A percentile compares a stretch with the other conserved stretches of the same genome.
phyloP scores from a whole-genome alignment of 208 protist species.

The Trypanosoma rangeli region DNA sequence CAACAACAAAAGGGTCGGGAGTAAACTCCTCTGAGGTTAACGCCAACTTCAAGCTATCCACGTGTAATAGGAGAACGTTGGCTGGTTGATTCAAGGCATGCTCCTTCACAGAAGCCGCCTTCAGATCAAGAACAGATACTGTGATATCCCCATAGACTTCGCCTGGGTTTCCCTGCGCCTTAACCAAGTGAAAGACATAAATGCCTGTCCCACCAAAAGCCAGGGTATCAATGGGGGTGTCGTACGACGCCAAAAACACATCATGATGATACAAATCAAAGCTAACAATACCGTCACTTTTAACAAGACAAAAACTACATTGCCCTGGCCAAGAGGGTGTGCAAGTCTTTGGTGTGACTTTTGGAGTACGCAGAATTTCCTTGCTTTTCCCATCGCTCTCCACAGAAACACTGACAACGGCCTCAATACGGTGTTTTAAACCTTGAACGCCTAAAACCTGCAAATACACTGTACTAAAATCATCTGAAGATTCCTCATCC shows the following conservation, averaged over 20 bases:
- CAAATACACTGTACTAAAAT: conserved; percentile 50
- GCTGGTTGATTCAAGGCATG: conserved; percentile 27
- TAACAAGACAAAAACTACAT: conserved; percentile 47
- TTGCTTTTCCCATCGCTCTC: conserved; percentile 38
- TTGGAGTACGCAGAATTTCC: conserved; percentile 59
- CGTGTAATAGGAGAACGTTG: conserved; percentile 52
- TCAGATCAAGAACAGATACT: conserved; percentile 56
- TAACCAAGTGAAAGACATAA: conserved; percentile 49
- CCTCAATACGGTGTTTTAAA: conserved; percentile 83
- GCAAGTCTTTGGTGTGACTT: conserved; percentile 64
- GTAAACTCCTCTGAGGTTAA: conserved; percentile 34
- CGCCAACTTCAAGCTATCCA: conserved; percentile 48
- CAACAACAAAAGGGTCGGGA: conserved; percentile 79
- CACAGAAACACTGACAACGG: conserved; percentile 49
- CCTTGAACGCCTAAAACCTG: conserved; percentile 69
- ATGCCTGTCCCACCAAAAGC: conserved; percentile 74
- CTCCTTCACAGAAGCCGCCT: conserved; percentile 31
- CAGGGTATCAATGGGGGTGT: conserved; percentile 73
- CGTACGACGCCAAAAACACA: conserved; percentile 55
- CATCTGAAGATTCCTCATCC: conserved; percentile 21
- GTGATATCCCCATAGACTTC: conserved; percentile 67
- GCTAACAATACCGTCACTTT: conserved; percentile 49
- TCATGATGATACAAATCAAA: conserved; percentile 80
- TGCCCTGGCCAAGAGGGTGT: conserved; percentile 68
- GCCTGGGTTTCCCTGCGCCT: conserved; percentile 29